Evolutionary conservation across 73 alveolate genomes (phyloP), one percentile per base, ranked within the genome.

Genomic region (Stentor coeruleus): DNA sequence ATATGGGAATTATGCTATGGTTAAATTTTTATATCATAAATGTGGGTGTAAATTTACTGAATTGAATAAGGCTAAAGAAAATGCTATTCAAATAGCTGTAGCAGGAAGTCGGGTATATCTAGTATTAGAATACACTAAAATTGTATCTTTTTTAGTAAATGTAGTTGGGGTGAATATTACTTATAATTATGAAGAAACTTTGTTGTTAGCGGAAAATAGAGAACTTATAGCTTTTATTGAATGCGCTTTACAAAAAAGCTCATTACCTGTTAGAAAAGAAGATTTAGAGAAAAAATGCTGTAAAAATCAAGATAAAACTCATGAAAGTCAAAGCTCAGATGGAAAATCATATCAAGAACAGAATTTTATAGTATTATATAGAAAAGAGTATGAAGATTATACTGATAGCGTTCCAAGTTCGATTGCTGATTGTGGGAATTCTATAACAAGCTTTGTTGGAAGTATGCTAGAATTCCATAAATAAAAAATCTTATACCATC

Each of bases 171-270:
- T 75, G 0, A 66, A 75, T 35, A 6, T 75, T 15, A 20, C 15
- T 20, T 40, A 75, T 35, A 75, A 75, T 40, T 75, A 40, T 39
- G 83, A 75, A 75, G 83, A 75, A 75, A 14, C 38, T 36, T 33
- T 75, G 6, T 49, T 6, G 6, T 11, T 49, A 20, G 66, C 66
- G 6, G 66, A 49, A 11, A 20, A 20, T 11, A 49, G 66, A 11
- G 66, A 49, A 49, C 6, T 49, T 6, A 49, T 49, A 11, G 66
- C 66, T 11, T 20, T 49, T 49, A 6, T 49, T 6, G 66, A 49
- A 49, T 6, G 66, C 28, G 66, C 6, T 11, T 20, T 49, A 11
- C 28, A 49, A 49, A 49, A 49, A 49, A 49, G 20, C 6, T 6
- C 28, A 49, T 11, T 49, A 11, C 6, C 20, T 6, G 66, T 20